Percentiles rank a stretch among this genome's conserved stretches.
Evolutionary conservation across 371 early-diverging fungal species (phyloP).

Genomic region (Haplosporangium sp.): DNA sequence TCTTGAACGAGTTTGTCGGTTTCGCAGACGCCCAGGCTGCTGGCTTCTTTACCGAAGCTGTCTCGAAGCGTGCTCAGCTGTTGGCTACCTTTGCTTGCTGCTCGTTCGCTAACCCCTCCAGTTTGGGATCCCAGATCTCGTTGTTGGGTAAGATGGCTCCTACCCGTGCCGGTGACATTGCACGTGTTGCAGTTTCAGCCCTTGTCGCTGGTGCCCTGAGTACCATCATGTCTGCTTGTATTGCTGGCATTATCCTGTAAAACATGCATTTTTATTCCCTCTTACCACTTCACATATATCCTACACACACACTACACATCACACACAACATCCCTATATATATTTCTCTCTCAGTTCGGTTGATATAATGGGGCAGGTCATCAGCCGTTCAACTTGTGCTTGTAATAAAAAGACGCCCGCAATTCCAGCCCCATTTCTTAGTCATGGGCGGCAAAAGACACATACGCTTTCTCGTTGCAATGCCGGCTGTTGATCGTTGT

Average conservation of each 20-base stretch:
- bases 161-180: slow-evolving; percentile 77
- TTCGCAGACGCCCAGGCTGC: slow-evolving; percentile 52
- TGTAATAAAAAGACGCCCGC: slow-evolving; percentile 28
- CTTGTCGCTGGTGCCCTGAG: slow-evolving; percentile 84
- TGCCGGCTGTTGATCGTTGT: too few relatives aligned
- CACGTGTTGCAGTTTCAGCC: slow-evolving; percentile 82
- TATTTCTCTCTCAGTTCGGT: slow-evolving; percentile 7
- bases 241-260: slow-evolving; percentile 83
- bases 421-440: slow-evolving; percentile 38
- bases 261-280: neutral
- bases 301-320: neutral
- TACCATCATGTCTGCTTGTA: slow-evolving; percentile 86
- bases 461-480: neutral
- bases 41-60: slow-evolving; percentile 23
- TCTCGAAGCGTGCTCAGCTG: slow-evolving; percentile 60
- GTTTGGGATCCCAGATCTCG: slow-evolving; percentile 90
- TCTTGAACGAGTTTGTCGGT: slow-evolving; percentile 93
- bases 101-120: slow-evolving; percentile 91
- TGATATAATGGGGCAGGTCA: slow-evolving; percentile 45
- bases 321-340: neutral
- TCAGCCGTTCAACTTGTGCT: slow-evolving; percentile 17
- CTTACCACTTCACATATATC: slow-evolving; percentile 1
- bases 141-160: slow-evolving; percentile 87
- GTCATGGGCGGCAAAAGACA: slow-evolving; percentile 13
- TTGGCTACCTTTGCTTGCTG: slow-evolving; percentile 85